phyloP scores from a whole-genome alignment of 768 basidiomycete genomes.

The Naganishia vaughanmartiniae region DNA sequence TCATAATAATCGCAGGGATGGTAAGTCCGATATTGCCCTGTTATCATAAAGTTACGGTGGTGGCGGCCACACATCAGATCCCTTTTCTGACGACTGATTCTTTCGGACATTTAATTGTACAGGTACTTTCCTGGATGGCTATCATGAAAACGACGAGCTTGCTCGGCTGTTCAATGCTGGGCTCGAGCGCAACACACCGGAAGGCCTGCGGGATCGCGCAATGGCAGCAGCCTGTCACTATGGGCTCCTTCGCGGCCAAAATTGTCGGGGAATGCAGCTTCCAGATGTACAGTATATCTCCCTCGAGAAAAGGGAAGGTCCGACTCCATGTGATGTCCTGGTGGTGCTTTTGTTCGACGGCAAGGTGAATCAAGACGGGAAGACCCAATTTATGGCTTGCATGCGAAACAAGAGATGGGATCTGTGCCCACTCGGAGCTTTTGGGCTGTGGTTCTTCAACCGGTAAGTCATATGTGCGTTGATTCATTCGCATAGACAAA shows the following conservation, averaged over 20 bases:
- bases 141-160: neutral
- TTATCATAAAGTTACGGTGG: too few relatives aligned
- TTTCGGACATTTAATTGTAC: too few relatives aligned
- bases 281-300: neutral
- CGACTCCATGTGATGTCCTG: neutral
- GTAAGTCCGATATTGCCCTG: too few relatives aligned
- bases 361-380: neutral
- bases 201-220: conserved; percentile 1
- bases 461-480: too few relatives aligned
- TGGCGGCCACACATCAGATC: too few relatives aligned
- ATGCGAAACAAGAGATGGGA: conserved; percentile 8
- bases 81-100: too few relatives aligned
- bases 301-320: conserved; percentile 1
- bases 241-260: neutral
- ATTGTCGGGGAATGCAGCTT: conserved; percentile 6
- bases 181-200: neutral
- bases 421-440: neutral
- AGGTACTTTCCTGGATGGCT: conserved; percentile 5
- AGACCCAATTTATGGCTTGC: neutral
- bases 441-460: neutral
- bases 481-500: too few relatives aligned
- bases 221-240: conserved; percentile 5
- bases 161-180: neutral
- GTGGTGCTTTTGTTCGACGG: neutral
- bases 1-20: neutral